A percentile compares a stretch with the other conserved stretches of the same genome.
Conservation (phyloP, 495 filamentous ascomycete genomes). For the Penicillium roqueforti region DNA sequence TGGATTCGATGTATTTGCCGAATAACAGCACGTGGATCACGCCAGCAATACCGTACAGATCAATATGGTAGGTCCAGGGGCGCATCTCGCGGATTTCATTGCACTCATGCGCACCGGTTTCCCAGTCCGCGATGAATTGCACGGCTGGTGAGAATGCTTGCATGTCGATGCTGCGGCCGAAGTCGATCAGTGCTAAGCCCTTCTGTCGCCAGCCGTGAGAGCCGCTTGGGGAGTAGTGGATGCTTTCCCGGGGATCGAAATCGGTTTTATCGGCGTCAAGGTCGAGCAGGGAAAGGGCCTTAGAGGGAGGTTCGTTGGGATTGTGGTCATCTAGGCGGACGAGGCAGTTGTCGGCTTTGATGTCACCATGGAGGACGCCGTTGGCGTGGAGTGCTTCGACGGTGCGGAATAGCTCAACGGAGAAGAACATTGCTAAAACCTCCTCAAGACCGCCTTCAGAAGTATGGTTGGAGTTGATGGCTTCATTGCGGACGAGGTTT, state of each 20-base stretch:
- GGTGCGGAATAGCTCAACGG: slow-evolving; percentile 84
- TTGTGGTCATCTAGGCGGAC: slow-evolving; percentile 64
- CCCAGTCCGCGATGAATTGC: slow-evolving; percentile 93
- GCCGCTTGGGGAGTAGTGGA: slow-evolving; percentile 66
- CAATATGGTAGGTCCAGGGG: slow-evolving; percentile 94
- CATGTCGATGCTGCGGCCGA: slow-evolving; percentile 94
- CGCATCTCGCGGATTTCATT: slow-evolving; percentile 89
- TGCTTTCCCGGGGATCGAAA: slow-evolving; percentile 34
- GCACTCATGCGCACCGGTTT: slow-evolving; percentile 77
- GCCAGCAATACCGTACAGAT: slow-evolving; percentile 88
- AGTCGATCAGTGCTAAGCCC: slow-evolving; percentile 86
- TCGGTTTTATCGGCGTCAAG: slow-evolving; percentile 42
- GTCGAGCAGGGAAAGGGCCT: slow-evolving; percentile 31
- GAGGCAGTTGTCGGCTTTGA: slow-evolving; percentile 94
- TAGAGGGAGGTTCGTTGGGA: slow-evolving; percentile 18
- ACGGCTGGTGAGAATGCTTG: slow-evolving; percentile 69
- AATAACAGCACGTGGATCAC: slow-evolving; percentile 84
- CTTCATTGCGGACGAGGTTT: slow-evolving; percentile 73
- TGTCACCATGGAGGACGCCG: slow-evolving; percentile 82
- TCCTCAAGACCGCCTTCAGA: slow-evolving; percentile 74
- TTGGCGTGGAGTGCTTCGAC: slow-evolving; percentile 80
- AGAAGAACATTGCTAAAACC: slow-evolving; percentile 86
- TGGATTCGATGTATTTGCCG: slow-evolving; percentile 88
- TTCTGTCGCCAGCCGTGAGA: slow-evolving; percentile 72
- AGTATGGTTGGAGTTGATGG: slow-evolving; percentile 39